A percentile compares a stretch with the other conserved stretches of the same genome.
These are phyloP conservation scores for Imleria badia DNA, from an alignment of 768 basidiomycete species.

Conservation along the genomic window DNA sequence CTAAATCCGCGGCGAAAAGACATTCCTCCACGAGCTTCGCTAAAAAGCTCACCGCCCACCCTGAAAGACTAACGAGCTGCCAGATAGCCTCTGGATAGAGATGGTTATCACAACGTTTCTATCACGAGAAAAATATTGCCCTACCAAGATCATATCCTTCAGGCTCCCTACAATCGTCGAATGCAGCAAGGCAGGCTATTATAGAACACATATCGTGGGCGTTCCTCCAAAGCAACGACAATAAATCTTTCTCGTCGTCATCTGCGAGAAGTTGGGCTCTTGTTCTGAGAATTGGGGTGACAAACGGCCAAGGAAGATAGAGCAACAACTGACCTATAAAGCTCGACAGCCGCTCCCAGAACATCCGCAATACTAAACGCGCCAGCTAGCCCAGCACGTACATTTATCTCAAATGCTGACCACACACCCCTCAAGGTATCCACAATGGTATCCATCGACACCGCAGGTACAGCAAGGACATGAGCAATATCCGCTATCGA, in stretches of 20 bases:
- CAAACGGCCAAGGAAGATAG: background rate
- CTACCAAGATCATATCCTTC: slow-evolving; percentile 64
- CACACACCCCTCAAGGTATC: slow-evolving; percentile 49
- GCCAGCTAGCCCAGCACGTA: slow-evolving; percentile 39
- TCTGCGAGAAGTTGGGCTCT: slow-evolving; percentile 29
- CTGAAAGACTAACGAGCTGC: slow-evolving; percentile 63
- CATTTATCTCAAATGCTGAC: slow-evolving; percentile 42
- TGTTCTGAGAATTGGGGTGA: slow-evolving; percentile 27
- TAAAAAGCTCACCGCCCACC: slow-evolving; percentile 61
- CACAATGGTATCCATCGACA: slow-evolving; percentile 42
- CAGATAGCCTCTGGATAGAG: slow-evolving; percentile 59
- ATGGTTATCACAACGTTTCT: slow-evolving; percentile 1
- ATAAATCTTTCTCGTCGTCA: slow-evolving; percentile 38
- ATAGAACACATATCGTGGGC: slow-evolving; percentile 69
- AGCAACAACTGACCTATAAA: slow-evolving; percentile 31
- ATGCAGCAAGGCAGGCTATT: slow-evolving; percentile 57
- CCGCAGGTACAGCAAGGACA: slow-evolving; percentile 44
- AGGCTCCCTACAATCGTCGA: slow-evolving; percentile 63
- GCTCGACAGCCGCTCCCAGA: slow-evolving; percentile 46
- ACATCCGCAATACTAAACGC: slow-evolving; percentile 46
- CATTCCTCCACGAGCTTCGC: slow-evolving; percentile 62
- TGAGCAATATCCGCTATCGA: slow-evolving; percentile 64
- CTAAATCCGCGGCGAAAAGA: slow-evolving; percentile 34
- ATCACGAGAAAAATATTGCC: background rate
- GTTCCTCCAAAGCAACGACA: slow-evolving; percentile 54